A percentile compares a stretch with the other conserved stretches of the same genome.
Evolutionary conservation across 2,329 filamentous ascomycete genomes (phyloP).

Genomic region (Pestalotiopsis sp.): DNA sequence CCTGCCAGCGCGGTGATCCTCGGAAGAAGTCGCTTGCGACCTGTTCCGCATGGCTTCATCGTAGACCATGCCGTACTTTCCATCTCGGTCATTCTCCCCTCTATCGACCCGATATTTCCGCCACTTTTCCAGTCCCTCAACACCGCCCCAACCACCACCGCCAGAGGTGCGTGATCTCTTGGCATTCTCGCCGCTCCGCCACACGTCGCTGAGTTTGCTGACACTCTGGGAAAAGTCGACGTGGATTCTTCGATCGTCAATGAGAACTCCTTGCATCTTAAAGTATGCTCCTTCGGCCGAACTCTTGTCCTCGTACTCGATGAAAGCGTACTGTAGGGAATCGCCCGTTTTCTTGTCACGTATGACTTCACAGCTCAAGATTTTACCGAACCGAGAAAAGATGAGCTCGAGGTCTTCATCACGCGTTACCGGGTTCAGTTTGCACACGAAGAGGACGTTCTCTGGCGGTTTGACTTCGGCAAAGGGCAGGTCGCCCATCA

Average conservation of each 20-base stretch:
- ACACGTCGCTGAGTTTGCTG: conserved; percentile 81
- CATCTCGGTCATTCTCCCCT: conserved; percentile 41
- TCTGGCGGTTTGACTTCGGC: conserved; percentile 97
- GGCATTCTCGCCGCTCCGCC: conserved; percentile 81
- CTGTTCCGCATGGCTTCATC: conserved; percentile 60
- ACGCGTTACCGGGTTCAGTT: conserved; percentile 93
- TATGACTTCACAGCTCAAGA: conserved; percentile 94
- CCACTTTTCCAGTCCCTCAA: conserved; percentile 84
- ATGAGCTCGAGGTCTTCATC: conserved; percentile 94
- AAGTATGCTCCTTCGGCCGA: conserved; percentile 95
- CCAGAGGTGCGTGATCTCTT: conserved; percentile 62
- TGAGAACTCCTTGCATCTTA: conserved; percentile 97
- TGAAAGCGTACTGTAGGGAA: conserved; percentile 95
- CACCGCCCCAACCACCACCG: conserved; percentile 79
- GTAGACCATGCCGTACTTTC: conserved; percentile 78
- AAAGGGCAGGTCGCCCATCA: conserved; percentile 96
- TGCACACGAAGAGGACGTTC: conserved; percentile 97
- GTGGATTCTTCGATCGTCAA: conserved; percentile 96
- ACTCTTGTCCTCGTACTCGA: conserved; percentile 91
- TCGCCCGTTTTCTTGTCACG: conserved; percentile 91
- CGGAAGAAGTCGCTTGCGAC: conserved; percentile 34
- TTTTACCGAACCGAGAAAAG: conserved; percentile 94
- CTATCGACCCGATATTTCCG: conserved; percentile 69
- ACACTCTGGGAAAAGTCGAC: conserved; percentile 98
- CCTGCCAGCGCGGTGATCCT: conserved; percentile 25